phyloP scores from a whole-genome alignment of 306 rosid genomes.

The Malus orientalis region DNA sequence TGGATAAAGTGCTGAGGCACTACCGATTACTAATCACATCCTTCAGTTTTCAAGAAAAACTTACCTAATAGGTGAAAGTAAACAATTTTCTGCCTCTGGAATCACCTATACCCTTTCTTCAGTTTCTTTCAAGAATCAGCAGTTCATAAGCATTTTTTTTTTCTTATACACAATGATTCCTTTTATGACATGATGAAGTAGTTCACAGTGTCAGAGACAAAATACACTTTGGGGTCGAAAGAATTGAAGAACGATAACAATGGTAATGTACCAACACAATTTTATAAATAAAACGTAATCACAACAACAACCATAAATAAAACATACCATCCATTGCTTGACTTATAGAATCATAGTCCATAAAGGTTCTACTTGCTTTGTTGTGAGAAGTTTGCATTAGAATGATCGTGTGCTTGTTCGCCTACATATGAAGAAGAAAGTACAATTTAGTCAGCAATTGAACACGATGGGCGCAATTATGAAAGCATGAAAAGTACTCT shows the following conservation, averaged over 20 bases:
- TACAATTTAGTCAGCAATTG: constrained; percentile 4
- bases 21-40: not conserved
- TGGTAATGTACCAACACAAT: not conserved
- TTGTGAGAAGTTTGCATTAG: constrained; percentile 84
- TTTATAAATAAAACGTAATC: not conserved
- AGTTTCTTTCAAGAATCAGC: not conserved
- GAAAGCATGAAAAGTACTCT: not conserved
- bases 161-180: not conserved
- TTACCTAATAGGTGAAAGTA: not conserved
- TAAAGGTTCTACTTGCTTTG: constrained; percentile 84
- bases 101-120: not conserved
- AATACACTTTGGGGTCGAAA: not conserved
- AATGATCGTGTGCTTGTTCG: constrained; percentile 89
- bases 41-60: not conserved
- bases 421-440: constrained; percentile 34
- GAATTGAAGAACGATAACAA: not conserved
- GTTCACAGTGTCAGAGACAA: not conserved
- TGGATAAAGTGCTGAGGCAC: not conserved
- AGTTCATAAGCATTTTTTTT: not conserved
- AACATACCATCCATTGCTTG: constrained; percentile 92
- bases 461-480: not conserved
- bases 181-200: not conserved
- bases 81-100: not conserved
- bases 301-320: not conserved
- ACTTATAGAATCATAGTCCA: constrained; percentile 77